Percentiles rank a stretch among this genome's conserved stretches.
Conservation (phyloP, 768 basidiomycete genomes). For the Kwoniella newhampshirensis region DNA sequence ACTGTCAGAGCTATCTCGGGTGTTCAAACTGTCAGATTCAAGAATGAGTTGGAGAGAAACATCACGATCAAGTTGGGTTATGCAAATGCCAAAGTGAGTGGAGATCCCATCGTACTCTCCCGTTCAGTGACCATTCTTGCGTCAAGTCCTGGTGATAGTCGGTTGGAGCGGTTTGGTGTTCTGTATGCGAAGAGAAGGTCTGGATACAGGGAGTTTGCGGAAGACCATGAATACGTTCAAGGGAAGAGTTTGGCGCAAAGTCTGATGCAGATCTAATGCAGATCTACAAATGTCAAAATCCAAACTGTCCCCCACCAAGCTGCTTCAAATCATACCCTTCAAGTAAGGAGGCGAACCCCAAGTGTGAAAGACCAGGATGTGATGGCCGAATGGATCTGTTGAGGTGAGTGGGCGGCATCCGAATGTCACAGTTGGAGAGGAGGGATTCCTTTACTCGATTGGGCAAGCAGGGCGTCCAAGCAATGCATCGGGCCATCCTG, state of each 20-base stretch:
- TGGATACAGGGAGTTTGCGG: too few relatives aligned
- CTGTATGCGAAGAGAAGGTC: too few relatives aligned
- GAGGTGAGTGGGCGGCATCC: too few relatives aligned
- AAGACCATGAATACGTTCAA: too few relatives aligned
- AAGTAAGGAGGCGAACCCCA: conserved; percentile 88
- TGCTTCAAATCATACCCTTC: conserved; percentile 92
- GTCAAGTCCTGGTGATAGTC: not conserved
- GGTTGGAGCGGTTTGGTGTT: too few relatives aligned
- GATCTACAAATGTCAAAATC: conserved; percentile 98
- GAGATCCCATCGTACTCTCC: not conserved
- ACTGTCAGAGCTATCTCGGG: conserved; percentile 99
- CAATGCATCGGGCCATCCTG: conserved; percentile 1
- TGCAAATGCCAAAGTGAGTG: conserved; percentile 90
- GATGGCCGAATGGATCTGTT: conserved; percentile 84
- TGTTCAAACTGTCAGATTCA: conserved; percentile 96
- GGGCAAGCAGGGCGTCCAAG: not conserved
- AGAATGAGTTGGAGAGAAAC: conserved; percentile 97
- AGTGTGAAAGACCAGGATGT: conserved; percentile 91
- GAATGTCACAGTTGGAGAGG: too few relatives aligned
- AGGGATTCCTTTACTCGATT: too few relatives aligned
- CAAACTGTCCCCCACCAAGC: conserved; percentile 86
- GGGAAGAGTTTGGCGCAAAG: not conserved
- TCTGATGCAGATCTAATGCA: conserved; percentile 47
- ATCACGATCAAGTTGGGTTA: conserved; percentile 99
- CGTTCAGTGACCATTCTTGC: not conserved